Evolutionary conservation across 2,329 filamentous ascomycete genomes (phyloP), one percentile per base, ranked within the genome.

Genomic region (Xylariales sp.): DNA sequence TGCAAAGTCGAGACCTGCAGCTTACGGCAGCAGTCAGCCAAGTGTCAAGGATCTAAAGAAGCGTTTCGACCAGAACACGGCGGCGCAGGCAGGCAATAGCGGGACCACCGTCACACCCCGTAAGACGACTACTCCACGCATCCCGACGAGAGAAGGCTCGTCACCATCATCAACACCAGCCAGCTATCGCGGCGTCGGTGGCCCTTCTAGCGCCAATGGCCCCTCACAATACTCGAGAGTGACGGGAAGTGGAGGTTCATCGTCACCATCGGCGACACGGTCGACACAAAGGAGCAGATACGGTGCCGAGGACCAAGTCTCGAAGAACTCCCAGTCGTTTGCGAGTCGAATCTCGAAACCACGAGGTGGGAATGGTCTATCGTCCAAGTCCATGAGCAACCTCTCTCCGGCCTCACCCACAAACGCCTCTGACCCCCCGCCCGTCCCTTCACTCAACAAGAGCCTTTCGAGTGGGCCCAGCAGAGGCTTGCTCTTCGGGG

Each of bases 11-110:
- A 57, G 47, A 46, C 46, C 51, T 40, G 35, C 53, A 44, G 31
- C 41, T 35, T 53, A 63, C 66, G 50, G 46, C 49, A 54, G 52
- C 20, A 56, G 55, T 38, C 74, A 84, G 50, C 72, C 80, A n/a
- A 90, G 84, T 46, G 85, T 93, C 51, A 88, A 84, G 64, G 86
- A 93, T 57, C 70, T 93, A 47, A 82, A 86, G 54, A 87, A 83
- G 62, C 82, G 78, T 41, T 93, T 91, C 64, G 86, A 91, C 61
- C 79, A 82, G 56, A 80, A 73, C 51, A 68, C 61, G 34, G 48
- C 56, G 18, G 38, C 44, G 20, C 29, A 44, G 24, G 29, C 41
- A 15, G 38, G 25, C 28, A 46, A 44, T 18, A 37, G 40, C 19
- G 35, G n/a, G 19, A 40, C 16, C 22, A 47, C 60, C 46, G 53